Conservation (phyloP, 2,329 filamentous ascomycete genomes). For the Chaetomium globosum region DNA sequence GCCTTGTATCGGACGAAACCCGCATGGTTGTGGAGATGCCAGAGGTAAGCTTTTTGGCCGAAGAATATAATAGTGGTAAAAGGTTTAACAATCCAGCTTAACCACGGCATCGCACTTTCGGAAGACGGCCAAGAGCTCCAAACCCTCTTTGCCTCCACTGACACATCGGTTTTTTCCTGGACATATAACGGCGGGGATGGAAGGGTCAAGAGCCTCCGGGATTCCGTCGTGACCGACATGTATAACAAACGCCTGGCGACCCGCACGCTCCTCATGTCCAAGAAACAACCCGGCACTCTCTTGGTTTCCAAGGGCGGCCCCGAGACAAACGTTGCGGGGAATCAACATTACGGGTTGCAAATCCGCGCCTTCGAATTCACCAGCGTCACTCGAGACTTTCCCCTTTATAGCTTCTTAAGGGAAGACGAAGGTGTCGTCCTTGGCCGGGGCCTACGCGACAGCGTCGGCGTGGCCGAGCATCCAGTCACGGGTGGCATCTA, state of each 20-base stretch:
- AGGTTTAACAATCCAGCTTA: slow-evolving; percentile 44
- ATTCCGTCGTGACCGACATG: slow-evolving; percentile 63
- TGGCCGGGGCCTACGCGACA: slow-evolving; percentile 73
- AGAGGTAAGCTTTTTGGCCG: slow-evolving; percentile 37
- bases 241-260: slow-evolving; percentile 60
- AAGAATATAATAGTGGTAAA: background rate
- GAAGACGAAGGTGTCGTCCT: slow-evolving; percentile 54
- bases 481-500: slow-evolving; percentile 55
- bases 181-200: slow-evolving; percentile 53
- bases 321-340: slow-evolving; percentile 58
- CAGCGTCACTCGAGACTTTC: slow-evolving; percentile 31
- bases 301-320: slow-evolving; percentile 65
- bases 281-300: slow-evolving; percentile 54
- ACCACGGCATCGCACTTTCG: slow-evolving; percentile 30
- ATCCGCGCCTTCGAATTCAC: slow-evolving; percentile 55
- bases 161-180: slow-evolving; percentile 57
- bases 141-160: too few species aligned
- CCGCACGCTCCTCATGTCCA: slow-evolving; percentile 63
- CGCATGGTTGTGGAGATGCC: slow-evolving; percentile 44
- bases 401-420: slow-evolving; percentile 51
- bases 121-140: too few species aligned
- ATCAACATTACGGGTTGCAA: slow-evolving; percentile 53
- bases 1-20: slow-evolving; percentile 44
- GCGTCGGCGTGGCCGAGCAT: slow-evolving; percentile 70
- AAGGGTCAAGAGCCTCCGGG: slow-evolving; percentile 46